Base-by-base conservation (phyloP, 108 stramenopile genomes). In the Nitzschia sp. region DNA sequence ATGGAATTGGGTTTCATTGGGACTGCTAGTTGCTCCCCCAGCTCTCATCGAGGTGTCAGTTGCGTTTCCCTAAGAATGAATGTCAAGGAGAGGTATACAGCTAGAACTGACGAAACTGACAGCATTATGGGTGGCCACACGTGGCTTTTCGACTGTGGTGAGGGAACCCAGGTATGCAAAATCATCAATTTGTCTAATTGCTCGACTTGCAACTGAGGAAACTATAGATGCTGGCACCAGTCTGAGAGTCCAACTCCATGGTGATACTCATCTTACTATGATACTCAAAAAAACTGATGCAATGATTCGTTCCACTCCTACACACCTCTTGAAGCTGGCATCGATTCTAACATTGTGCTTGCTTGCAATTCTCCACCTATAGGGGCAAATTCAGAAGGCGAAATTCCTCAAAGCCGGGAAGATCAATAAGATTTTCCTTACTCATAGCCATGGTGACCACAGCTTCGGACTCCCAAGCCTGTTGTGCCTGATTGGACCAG, bases 101-200 rank as follows among this genome's bases (percentile, higher is more conserved):
- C 29, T 34, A 5, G 5, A 3, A 3, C 29, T 1, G 29, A 34
- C 29, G 29, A 34, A 34, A 5, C 29, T 3, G 29, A 34, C 29
- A 34, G 29, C 29, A 34, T 34, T 5, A 73, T 53, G 65, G 65
- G 14, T 42, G 86, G 91, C 43, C 87, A 87, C 7, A 89, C 89
- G 9, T 96, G 91, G 93, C 59, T 98, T n/a, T 98, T 98, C 74
- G 97, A 98, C 71, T 89, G 86, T 67, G 97, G 97, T 8, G 97
- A 98, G 76, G 81, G 89, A 22, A 96, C 96, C 10, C 97, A 97
- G 85, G 81, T 93, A 65, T 7, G 84, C 84, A 65, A 43, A 24
- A 65, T 42, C 58, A 19, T 3, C 46, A 48, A 48, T 6, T 55
- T 58, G 0, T 26, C 11, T 2, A 26, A 55, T 14, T 20, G 26